Conservation (phyloP, 1,139 yeast genomes). For the Sugiyamaella paludigena region DNA sequence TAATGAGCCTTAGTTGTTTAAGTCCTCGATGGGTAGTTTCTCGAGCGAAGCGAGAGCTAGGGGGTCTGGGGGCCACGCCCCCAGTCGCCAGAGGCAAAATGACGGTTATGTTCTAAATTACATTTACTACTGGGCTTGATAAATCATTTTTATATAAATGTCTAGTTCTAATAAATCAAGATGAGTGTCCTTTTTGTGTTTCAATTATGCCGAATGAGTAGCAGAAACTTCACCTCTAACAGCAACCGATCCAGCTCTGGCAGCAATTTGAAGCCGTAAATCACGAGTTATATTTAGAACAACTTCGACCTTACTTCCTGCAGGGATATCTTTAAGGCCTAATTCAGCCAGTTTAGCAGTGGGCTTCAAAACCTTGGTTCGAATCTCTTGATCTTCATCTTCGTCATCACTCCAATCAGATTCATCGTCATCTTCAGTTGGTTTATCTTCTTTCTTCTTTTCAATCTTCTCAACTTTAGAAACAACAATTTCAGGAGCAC, state of each 20-base stretch:
- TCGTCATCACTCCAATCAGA: constrained; percentile 55
- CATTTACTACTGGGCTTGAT: background rate
- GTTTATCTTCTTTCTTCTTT: constrained; percentile 39
- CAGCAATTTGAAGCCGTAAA: constrained; percentile 77
- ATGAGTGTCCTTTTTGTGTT: no score
- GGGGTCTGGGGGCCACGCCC: background rate
- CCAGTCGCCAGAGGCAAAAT: constrained; percentile 1
- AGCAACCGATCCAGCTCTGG: constrained; percentile 66
- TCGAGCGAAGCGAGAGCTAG: no score
- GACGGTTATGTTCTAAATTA: no score
- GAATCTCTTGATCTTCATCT: constrained; percentile 67
- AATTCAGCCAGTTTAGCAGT: constrained; percentile 77
- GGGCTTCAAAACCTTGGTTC: constrained; percentile 71
- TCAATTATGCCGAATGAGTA: constrained; percentile 14
- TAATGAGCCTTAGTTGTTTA: no score
- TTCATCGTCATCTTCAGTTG: constrained; percentile 46
- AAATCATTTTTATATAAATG: background rate
- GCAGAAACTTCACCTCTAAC: constrained; percentile 33
- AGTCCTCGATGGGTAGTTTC: no score
- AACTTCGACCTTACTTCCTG: constrained; percentile 71
- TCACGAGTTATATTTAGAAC: constrained; percentile 81
- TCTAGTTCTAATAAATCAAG: no score
- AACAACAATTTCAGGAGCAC: constrained; percentile 75
- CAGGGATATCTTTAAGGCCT: constrained; percentile 68
- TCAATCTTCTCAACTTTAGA: constrained; percentile 69